Conservation (phyloP, 495 filamentous ascomycete species). For the Hypomontagnella monticulosa region DNA sequence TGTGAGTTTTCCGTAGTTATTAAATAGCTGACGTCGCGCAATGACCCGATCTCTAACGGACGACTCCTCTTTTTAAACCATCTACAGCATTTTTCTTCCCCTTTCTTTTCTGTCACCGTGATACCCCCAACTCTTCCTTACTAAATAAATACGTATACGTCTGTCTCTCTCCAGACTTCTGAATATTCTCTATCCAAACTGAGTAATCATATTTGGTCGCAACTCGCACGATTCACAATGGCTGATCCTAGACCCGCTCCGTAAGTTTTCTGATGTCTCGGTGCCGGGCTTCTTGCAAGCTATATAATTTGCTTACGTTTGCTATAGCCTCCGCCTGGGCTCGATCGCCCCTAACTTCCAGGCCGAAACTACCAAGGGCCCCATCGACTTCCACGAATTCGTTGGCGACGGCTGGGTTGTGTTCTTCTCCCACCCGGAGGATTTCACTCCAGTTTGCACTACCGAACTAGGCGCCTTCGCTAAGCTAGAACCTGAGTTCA, state of each 20-base stretch:
- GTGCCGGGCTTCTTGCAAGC: not conserved
- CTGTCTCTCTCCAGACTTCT: not conserved
- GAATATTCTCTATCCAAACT: not conserved
- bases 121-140: conserved; percentile 4
- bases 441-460: conserved; percentile 95
- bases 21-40: conserved; percentile 35
- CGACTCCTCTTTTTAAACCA: conserved; percentile 11
- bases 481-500: conserved; percentile 97
- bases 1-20: not conserved
- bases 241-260: conserved; percentile 41
- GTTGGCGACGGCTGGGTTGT: conserved; percentile 94
- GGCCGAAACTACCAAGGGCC: conserved; percentile 88
- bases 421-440: conserved; percentile 97
- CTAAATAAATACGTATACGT: not conserved
- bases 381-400: conserved; percentile 97
- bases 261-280: conserved; percentile 26
- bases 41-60: conserved; percentile 17
- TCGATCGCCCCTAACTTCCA: conserved; percentile 92
- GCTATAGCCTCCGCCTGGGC: conserved; percentile 81
- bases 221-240: conserved; percentile 29
- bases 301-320: conserved; percentile 13
- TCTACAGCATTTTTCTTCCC: conserved; percentile 15
- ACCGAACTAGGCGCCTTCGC: conserved; percentile 98
- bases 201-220: not conserved
- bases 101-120: conserved; percentile 20